Evolutionary conservation across 169 alveolate species (phyloP).

Genomic region (Cryptosporidium sp.): DNA sequence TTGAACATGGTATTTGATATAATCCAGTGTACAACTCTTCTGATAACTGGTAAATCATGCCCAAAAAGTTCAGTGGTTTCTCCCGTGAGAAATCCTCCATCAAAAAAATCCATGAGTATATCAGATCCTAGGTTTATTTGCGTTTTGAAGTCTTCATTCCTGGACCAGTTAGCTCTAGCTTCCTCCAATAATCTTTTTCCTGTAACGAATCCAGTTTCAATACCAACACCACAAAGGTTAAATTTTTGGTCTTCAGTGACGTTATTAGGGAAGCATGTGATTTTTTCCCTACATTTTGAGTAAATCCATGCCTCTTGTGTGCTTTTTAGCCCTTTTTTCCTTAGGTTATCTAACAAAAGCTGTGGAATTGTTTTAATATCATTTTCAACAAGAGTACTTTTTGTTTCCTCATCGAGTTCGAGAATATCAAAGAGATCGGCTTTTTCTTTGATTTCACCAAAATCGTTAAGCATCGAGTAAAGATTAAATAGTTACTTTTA

Average conservation of each 20-base stretch:
- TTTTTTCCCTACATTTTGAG: conserved; percentile 55
- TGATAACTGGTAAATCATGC: conserved; percentile 31
- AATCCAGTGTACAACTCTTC: conserved; percentile 62
- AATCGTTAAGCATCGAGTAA: not conserved
- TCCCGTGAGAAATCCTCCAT: conserved; percentile 54
- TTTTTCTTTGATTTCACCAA: not conserved
- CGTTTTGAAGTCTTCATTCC: not conserved
- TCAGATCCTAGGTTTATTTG: conserved; percentile 46
- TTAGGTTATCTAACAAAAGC: conserved; percentile 21
- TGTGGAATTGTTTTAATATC: conserved; percentile 57
- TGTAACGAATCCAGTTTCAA: conserved; percentile 34
- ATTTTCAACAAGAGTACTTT: not conserved
- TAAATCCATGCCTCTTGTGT: conserved; percentile 4
- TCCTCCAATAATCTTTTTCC: conserved; percentile 15
- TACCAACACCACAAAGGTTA: not conserved
- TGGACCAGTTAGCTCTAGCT: conserved; percentile 35
- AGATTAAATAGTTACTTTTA: not conserved
- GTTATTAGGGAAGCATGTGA: conserved; percentile 37
- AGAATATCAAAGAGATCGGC: conserved; percentile 1
- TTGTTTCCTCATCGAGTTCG: conserved; percentile 44
- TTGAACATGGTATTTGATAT: conserved; percentile 52
- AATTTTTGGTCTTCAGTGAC: not conserved
- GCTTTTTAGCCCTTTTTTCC: conserved; percentile 20
- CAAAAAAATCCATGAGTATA: conserved; percentile 43
- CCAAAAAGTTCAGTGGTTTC: conserved; percentile 70